Conservation (phyloP, 2,329 filamentous ascomycete species). For the Pseudogymnoascus sp. region DNA sequence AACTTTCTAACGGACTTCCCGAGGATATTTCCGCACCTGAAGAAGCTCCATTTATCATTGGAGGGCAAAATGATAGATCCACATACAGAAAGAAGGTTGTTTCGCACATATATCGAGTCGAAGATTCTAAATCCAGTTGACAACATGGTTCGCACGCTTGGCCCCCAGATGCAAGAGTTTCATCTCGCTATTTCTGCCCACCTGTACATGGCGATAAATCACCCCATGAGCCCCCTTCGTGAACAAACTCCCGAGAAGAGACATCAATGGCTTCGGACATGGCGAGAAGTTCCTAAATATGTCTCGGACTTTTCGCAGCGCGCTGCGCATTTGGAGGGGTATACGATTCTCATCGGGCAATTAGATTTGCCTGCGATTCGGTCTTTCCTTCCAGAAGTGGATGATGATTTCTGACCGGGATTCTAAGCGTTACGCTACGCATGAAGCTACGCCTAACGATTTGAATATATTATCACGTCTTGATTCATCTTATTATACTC, state of each 20-base stretch:
- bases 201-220: background rate
- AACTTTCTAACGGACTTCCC: background rate
- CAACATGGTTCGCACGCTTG: background rate
- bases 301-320: background rate
- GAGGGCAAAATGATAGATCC: background rate
- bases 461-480: background rate
- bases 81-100: background rate
- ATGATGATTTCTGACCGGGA: background rate
- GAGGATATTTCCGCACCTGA: background rate
- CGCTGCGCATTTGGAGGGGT: background rate
- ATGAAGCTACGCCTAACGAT: background rate
- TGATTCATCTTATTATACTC: background rate
- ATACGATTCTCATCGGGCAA: background rate
- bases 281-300: background rate
- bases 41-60: background rate
- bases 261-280: background rate
- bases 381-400: background rate
- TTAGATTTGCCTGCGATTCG: background rate
- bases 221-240: background rate
- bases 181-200: background rate
- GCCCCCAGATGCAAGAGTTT: background rate
- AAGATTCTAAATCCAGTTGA: background rate
- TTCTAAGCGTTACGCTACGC: background rate
- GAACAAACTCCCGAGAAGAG: background rate
- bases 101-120: background rate